These are phyloP conservation scores for Thermomyces lanuginosus DNA, from an alignment of 2,329 filamentous ascomycete genomes.

Conservation along the genomic window DNA sequence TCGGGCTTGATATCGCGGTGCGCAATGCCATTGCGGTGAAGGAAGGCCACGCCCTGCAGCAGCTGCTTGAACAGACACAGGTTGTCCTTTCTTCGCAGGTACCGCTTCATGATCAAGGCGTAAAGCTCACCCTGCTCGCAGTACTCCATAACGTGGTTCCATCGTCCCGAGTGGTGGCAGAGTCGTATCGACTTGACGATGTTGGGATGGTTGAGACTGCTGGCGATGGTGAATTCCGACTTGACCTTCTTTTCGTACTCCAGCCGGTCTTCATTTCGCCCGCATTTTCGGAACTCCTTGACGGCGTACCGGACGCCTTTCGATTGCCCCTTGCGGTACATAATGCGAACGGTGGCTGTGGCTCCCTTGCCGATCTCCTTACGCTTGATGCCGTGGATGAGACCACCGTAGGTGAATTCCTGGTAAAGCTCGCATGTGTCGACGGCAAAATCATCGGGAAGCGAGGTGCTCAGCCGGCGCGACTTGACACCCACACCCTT, in stretches of 20 bases:
- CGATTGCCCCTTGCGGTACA: slow-evolving; percentile 51
- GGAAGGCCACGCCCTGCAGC: slow-evolving; percentile 62
- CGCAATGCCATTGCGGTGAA: slow-evolving; percentile 70
- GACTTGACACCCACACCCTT: slow-evolving; percentile 62
- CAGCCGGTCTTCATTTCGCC: slow-evolving; percentile 48
- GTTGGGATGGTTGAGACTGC: slow-evolving; percentile 72
- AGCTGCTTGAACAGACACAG: slow-evolving; percentile 83
- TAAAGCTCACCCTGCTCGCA: slow-evolving; percentile 71
- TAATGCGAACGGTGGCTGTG: slow-evolving; percentile 66
- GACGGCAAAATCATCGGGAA: slow-evolving; percentile 59
- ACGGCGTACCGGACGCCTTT: slow-evolving; percentile 52
- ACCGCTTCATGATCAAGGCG: slow-evolving; percentile 53
- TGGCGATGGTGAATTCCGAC: slow-evolving; percentile 75
- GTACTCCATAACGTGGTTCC: slow-evolving; percentile 90
- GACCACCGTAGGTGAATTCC: slow-evolving; percentile 55
- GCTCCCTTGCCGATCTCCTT: slow-evolving; percentile 68
- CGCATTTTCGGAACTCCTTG: slow-evolving; percentile 69
- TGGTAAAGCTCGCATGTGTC: slow-evolving; percentile 51
- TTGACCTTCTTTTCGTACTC: slow-evolving; percentile 84
- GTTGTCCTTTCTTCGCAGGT: slow-evolving; percentile 52
- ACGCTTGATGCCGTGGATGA: slow-evolving; percentile 54
- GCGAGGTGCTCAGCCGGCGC: slow-evolving; percentile 55
- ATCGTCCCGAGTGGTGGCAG: slow-evolving; percentile 56
- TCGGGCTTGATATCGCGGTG: slow-evolving; percentile 86
- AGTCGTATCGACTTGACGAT: slow-evolving; percentile 66